Evolutionary conservation across 2,329 filamentous ascomycete species (phyloP).

Genomic region (Albophoma yamanashiensis): DNA sequence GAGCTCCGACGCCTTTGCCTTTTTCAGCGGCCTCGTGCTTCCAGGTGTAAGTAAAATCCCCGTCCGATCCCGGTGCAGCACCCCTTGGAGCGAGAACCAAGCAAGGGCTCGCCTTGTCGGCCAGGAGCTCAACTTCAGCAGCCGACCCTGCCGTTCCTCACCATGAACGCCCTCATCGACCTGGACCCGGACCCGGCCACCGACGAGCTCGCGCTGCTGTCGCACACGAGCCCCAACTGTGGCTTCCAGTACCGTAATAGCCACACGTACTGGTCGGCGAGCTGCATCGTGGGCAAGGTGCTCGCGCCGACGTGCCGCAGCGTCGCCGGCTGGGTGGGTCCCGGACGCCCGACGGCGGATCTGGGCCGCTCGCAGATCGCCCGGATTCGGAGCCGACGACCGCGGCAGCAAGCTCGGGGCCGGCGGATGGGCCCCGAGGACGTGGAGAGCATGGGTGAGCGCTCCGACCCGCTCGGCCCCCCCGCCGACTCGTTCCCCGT

Average conservation of each 20-base stretch:
- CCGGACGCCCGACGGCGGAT: conserved; percentile 56
- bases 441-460: conserved; percentile 53
- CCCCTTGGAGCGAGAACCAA: not conserved
- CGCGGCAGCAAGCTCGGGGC: conserved; percentile 30
- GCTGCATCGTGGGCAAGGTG: conserved; percentile 65
- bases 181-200: conserved; percentile 59
- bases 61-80: not conserved
- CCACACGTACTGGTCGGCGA: conserved; percentile 67
- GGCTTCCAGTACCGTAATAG: conserved; percentile 67
- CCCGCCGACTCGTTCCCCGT: conserved; percentile 52
- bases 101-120: not conserved
- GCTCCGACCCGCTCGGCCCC: conserved; percentile 60
- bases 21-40: conserved; percentile 63
- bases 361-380: conserved; percentile 60
- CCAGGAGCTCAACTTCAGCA: conserved; percentile 9
- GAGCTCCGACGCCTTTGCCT: conserved; percentile 65
- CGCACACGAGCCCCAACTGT: conserved; percentile 56
- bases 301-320: conserved; percentile 61
- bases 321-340: conserved; percentile 65
- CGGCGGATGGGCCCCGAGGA: conserved; percentile 42
- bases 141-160: conserved; percentile 58
- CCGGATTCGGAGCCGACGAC: conserved; percentile 49
- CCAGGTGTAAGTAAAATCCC: conserved; percentile 39
- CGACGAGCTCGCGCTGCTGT: conserved; percentile 54
- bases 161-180: conserved; percentile 71